Conservation (phyloP, 2,329 filamentous ascomycete genomes). For the Cladobotryum protrusum region DNA sequence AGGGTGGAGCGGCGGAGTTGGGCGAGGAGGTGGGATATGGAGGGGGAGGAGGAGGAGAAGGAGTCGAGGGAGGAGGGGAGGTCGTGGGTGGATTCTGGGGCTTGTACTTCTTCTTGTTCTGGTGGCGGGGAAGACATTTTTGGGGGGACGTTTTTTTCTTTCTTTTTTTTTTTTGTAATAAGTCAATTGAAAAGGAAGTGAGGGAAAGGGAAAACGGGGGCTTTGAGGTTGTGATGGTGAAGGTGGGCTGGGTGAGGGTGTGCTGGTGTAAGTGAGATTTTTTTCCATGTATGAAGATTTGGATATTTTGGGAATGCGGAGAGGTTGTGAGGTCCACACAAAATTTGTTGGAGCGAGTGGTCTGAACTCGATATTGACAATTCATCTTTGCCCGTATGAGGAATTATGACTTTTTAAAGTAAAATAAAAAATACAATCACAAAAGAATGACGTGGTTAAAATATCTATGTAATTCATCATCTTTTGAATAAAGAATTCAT, state of each 20-base stretch:
- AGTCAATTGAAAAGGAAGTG: neutral
- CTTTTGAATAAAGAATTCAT: no score
- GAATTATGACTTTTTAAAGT: no score
- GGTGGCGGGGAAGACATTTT: neutral
- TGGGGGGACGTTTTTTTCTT: neutral
- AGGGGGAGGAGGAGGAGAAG: conserved; percentile 46
- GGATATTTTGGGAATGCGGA: neutral
- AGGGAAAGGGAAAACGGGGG: neutral
- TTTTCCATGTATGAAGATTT: neutral
- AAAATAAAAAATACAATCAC: no score
- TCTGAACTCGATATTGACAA: no score
- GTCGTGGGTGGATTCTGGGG: neutral
- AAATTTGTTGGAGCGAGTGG: neutral
- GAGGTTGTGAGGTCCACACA: neutral
- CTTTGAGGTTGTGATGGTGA: neutral
- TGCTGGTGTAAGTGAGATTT: neutral
- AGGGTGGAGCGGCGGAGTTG: conserved; percentile 72
- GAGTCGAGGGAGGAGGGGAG: conserved; percentile 31
- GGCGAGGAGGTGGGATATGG: conserved; percentile 62
- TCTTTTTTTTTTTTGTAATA: neutral
- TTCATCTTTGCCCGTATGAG: no score
- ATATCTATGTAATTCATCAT: no score
- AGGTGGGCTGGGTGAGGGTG: neutral
- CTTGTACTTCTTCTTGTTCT: neutral
- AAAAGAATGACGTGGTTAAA: no score